Evolutionary conservation across 345 rosid genomes (phyloP).

Genomic region (Hibiscus mutabilis): DNA sequence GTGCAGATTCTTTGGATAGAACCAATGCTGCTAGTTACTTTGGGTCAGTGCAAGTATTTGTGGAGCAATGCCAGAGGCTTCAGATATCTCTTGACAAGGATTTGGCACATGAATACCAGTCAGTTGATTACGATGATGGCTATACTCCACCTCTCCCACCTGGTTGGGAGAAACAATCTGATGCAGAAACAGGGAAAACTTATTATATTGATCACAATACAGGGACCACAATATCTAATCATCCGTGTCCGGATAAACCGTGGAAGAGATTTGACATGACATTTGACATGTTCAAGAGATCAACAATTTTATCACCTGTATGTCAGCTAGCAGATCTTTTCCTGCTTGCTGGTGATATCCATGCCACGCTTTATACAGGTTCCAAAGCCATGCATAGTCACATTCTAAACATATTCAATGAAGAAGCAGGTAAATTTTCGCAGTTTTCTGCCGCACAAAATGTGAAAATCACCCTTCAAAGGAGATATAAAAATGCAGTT

Average conservation of each 20-base stretch:
- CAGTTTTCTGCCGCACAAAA: constrained; percentile 93
- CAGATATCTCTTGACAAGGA: constrained; percentile 88
- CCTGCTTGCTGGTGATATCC: constrained; percentile 92
- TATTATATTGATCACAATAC: constrained; percentile 94
- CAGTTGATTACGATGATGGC: constrained; percentile 51
- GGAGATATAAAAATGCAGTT: constrained; percentile 85
- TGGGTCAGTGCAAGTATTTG: constrained; percentile 90
- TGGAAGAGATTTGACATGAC: constrained; percentile 97
- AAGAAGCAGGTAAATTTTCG: constrained; percentile 81
- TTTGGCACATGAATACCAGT: constrained; percentile 49
- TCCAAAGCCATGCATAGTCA: constrained; percentile 99
- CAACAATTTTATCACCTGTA: constrained; percentile 82
- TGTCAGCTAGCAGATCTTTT: constrained; percentile 92
- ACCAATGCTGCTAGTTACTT: constrained; percentile 98
- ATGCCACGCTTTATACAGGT: constrained; percentile 98
- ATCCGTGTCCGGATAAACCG: constrained; percentile 97
- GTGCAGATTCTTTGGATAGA: constrained; percentile 96
- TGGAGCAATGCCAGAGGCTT: constrained; percentile 85
- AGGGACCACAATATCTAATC: constrained; percentile 85
- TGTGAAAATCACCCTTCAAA: constrained; percentile 79
- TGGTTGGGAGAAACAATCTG: constrained; percentile 94
- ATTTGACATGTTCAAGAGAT: constrained; percentile 80
- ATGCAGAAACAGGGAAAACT: constrained; percentile 84
- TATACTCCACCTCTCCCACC: constrained; percentile 89
- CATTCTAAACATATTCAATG: constrained; percentile 87